These are phyloP conservation scores for Syzygium jambos DNA, from an alignment of 345 rosid species.

Conservation along the genomic window DNA sequence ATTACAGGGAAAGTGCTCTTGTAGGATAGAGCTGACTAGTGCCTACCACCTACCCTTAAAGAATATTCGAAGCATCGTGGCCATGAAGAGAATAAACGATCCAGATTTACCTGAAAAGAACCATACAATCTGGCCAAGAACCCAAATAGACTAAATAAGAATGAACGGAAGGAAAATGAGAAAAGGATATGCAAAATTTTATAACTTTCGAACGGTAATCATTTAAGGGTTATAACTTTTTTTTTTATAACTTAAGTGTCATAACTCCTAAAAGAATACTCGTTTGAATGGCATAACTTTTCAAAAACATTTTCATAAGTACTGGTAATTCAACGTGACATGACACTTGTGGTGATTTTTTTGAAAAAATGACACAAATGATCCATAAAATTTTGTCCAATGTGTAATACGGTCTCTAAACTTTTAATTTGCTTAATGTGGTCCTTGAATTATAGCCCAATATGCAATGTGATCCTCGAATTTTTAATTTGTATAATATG, in stretches of 20 bases:
- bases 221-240: background rate
- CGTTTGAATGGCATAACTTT: background rate
- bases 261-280: background rate
- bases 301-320: rapidly evolving
- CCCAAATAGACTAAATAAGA: background rate
- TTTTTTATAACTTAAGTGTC: background rate
- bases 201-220: background rate
- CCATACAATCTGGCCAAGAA: background rate
- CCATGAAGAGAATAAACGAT: background rate
- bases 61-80: background rate
- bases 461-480: no score
- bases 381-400: no score
- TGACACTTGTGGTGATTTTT: no score
- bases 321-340: no score
- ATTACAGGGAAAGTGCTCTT: background rate
- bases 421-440: no score
- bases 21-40: background rate
- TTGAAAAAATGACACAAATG: no score
- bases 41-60: background rate
- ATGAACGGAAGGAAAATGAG: background rate
- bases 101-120: background rate
- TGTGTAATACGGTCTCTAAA: no score
- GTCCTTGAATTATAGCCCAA: no score
- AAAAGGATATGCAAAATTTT: background rate
- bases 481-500: no score